phyloP scores from a whole-genome alignment of 1,284 basidiomycete species.

The Wolfiporia cocos region DNA sequence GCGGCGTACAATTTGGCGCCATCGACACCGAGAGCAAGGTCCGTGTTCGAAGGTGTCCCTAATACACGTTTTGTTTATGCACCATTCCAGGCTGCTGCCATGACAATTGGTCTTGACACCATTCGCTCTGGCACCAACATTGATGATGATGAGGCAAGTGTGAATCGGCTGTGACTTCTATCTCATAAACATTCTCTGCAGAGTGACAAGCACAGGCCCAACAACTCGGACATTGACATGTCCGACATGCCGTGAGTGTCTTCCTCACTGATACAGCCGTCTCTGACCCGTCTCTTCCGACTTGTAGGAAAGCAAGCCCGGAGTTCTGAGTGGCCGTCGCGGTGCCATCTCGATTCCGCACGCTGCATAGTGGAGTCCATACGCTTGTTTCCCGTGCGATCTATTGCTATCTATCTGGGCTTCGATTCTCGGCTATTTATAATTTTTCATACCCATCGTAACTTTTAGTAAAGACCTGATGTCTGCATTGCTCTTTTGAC shows the following conservation, averaged over 20 bases:
- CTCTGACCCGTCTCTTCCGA: background rate
- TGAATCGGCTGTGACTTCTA: background rate
- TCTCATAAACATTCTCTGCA: background rate
- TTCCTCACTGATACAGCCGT: too few relatives aligned
- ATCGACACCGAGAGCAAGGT: slow-evolving; percentile 16
- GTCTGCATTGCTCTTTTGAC: too few relatives aligned
- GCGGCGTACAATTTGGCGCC: slow-evolving; percentile 18
- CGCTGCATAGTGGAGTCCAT: too few relatives aligned
- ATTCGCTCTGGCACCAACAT: slow-evolving; percentile 2
- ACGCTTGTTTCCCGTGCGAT: too few relatives aligned
- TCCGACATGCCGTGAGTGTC: slow-evolving; percentile 4
- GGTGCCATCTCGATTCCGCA: too few relatives aligned
- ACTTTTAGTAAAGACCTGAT: too few relatives aligned
- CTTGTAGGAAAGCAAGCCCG: slow-evolving; percentile 1
- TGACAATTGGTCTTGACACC: slow-evolving; percentile 9
- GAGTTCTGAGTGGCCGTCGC: slow-evolving; percentile 1
- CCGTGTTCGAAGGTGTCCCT: background rate
- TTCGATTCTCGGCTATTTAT: background rate
- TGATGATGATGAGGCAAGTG: slow-evolving; percentile 6
- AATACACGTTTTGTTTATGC: background rate
- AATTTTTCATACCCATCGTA: too few relatives aligned
- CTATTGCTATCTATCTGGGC: too few relatives aligned
- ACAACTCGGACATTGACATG: slow-evolving; percentile 4
- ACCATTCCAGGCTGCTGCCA: slow-evolving; percentile 2
- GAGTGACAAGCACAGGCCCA: slow-evolving; percentile 6